Base-by-base conservation (phyloP, 1,284 basidiomycete genomes). In the Moesziomyces antarcticus region DNA sequence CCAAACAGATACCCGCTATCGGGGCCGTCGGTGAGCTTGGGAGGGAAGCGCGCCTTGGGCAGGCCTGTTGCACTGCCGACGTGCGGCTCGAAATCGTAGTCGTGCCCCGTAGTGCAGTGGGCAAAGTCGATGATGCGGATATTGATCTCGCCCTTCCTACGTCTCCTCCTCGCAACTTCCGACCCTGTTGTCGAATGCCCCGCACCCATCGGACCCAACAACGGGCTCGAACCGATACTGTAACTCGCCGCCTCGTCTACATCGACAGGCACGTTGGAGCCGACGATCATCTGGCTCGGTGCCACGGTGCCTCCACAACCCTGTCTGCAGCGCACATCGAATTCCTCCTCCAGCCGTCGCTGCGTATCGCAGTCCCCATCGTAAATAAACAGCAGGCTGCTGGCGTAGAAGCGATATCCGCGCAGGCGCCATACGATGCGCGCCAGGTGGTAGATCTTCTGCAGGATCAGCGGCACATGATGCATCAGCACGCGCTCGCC, bases 111-210 rank as follows among this genome's bases (percentile, higher is more conserved):
- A 9, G 95, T 98, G 63, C 96, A 98, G 84, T 98, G 96, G 8
- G 96, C 97, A 86, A 99, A 99, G 85, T 99, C 96, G 64, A 99
- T 97, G 59, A 99, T 90, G 27, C 95, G 92, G 72, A 99, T 92
- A 80, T 93, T 94, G 63, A 99, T 89, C 85, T 97, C 94, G 43
- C 97, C 97, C 22, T 67, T 71, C n/a, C 93, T 47, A n/a, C 71
- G 48, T 14, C 65, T 46, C 24, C 75, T 64, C 18, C 59, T 24
- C 0, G 57, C 58, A 24, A 62, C 46, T 33, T 70, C 67, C 1
- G 43, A 30, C 2, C 43, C 43, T 14, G 27, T 40, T 7, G 35
- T 14, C 35, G 14, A 11, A 37, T 37, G 10, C 35, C 5, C 13
- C 16, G 27, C 48, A 10, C 50, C 73, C 18, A 67, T 14, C 5